phyloP scores from a whole-genome alignment of 352 stramenopile genomes.

The Phytophthora sansomeana region DNA sequence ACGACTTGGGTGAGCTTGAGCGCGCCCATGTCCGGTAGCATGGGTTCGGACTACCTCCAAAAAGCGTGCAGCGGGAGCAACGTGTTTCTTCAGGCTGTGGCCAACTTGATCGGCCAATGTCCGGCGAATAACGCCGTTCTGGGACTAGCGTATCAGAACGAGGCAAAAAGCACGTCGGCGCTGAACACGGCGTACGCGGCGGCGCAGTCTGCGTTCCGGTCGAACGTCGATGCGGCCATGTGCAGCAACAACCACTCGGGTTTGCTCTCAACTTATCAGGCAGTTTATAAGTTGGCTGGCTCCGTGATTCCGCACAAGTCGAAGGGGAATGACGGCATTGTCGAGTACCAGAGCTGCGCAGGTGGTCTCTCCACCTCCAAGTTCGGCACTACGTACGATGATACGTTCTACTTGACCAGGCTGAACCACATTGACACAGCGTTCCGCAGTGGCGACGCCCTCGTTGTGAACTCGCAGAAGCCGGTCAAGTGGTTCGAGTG shows the following conservation, averaged over 20 bases:
- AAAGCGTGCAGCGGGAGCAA: conserved; percentile 37
- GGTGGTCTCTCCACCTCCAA: conserved; percentile 35
- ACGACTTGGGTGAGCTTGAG: conserved; percentile 48
- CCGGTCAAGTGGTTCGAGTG: conserved; percentile 58
- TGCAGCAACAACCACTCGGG: conserved; percentile 50
- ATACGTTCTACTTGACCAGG: conserved; percentile 46
- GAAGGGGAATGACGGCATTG: conserved; percentile 39
- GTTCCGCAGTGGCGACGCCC: conserved; percentile 47
- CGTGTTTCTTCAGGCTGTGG: conserved; percentile 34
- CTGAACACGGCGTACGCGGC: conserved; percentile 38
- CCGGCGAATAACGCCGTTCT: conserved; percentile 32
- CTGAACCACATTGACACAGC: conserved; percentile 53
- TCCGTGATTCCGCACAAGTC: conserved; percentile 46
- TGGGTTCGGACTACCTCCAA: conserved; percentile 49
- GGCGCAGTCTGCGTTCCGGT: conserved; percentile 32
- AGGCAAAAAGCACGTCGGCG: conserved; percentile 18
- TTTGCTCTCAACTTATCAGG: conserved; percentile 37
- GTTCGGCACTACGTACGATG: conserved; percentile 42
- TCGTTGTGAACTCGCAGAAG: conserved; percentile 44
- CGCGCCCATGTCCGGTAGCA: conserved; percentile 45
- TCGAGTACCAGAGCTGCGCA: conserved; percentile 57
- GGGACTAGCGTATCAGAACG: conserved; percentile 39
- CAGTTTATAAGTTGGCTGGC: conserved; percentile 28
- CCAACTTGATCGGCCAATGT: conserved; percentile 43
- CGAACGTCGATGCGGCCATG: conserved; percentile 41